Evolutionary conservation across 2,329 filamentous ascomycete genomes (phyloP).

Genomic region (Ascochyta clinopodiicola): DNA sequence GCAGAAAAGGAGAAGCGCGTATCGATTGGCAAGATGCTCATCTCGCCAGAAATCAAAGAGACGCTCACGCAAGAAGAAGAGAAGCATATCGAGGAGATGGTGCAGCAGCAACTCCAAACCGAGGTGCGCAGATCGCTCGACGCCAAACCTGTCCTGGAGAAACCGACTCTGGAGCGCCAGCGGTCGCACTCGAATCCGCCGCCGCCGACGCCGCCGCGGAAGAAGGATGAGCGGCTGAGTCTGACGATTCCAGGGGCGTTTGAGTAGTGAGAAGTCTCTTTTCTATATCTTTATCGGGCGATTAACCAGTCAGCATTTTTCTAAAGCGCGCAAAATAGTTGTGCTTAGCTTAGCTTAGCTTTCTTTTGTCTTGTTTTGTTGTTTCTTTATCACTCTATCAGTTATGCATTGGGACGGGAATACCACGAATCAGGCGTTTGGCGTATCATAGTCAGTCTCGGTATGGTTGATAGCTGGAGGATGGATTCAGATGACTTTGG

Average conservation of each 20-base stretch:
- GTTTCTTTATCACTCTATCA: background rate
- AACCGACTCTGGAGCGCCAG: conserved; percentile 25
- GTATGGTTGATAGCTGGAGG: background rate
- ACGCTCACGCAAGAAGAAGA: conserved; percentile 36
- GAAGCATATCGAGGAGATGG: conserved; percentile 43
- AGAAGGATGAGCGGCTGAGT: conserved; percentile 45
- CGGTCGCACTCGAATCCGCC: conserved; percentile 35
- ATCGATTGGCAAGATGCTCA: conserved; percentile 48
- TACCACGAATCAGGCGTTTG: conserved; percentile 13
- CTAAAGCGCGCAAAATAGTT: background rate
- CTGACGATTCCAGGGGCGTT: conserved; percentile 45
- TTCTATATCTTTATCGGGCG: too few species aligned
- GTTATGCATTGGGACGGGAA: conserved; percentile 9
- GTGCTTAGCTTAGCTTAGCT: background rate
- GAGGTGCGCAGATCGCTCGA: conserved; percentile 40
- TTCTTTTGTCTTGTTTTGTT: background rate
- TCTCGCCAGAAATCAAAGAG: conserved; percentile 26
- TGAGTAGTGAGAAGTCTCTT: conserved; percentile 10
- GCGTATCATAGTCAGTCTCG: background rate
- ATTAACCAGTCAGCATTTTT: background rate
- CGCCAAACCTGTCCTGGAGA: conserved; percentile 7
- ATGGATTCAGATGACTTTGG: too few species aligned
- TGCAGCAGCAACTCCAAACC: conserved; percentile 43
- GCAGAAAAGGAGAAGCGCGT: conserved; percentile 42
- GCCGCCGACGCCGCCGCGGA: conserved; percentile 25